Base-by-base conservation (phyloP, 2,329 filamentous ascomycete species). In the Colletotrichum australisinense region DNA sequence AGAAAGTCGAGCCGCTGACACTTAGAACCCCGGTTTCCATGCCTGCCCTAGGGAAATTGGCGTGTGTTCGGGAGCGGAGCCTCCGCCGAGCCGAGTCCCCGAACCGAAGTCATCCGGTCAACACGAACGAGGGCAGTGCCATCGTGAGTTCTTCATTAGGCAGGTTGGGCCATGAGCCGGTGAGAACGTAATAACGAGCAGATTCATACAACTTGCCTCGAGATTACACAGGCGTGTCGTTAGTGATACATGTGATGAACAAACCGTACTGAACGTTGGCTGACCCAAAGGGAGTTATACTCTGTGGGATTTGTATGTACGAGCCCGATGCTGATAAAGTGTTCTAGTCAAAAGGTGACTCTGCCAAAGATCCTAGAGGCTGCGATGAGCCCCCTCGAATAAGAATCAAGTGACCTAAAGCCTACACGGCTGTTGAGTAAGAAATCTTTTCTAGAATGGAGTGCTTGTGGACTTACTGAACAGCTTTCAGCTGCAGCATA, bases 1-100 rank as follows among this genome's bases (percentile, higher is more conserved):
- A 49, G 63, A 59, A 59, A 49, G 12, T 49, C 63, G 24, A 67
- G 35, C 63, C 63, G 63, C 63, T 35, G 52, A 22, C 12, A 24
- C 42, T 49, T 30, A 3, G 16, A 11, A 3, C 19, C 46, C 62
- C 30, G 30, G 62, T 38, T 49, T 11, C 42, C 28, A 24, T 38
- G n/a, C 19, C 14, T 53, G 46, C 14, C 46, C 28, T 26, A n/a
- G 62, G 52, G 62, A 63, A 22, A 49, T 49, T 49, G 19, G 42
- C 8, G 19, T 49, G 8, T 49, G 19, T 22, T 22, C 19, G 42
- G 19, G 42, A 22, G 42, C 42, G 42, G 42, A 49, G 42, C 42
- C 42, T 49, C 42, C 42, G 42, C 42, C 19, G 19, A 49, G 19
- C 42, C 42, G 42, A 49, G 42, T 11, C 11, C 19, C 42, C 42